Percentiles rank a stretch among this genome's conserved stretches.
Evolutionary conservation across 1,139 yeast genomes (phyloP).

Genomic region (Trichomonascaceae sp.): DNA sequence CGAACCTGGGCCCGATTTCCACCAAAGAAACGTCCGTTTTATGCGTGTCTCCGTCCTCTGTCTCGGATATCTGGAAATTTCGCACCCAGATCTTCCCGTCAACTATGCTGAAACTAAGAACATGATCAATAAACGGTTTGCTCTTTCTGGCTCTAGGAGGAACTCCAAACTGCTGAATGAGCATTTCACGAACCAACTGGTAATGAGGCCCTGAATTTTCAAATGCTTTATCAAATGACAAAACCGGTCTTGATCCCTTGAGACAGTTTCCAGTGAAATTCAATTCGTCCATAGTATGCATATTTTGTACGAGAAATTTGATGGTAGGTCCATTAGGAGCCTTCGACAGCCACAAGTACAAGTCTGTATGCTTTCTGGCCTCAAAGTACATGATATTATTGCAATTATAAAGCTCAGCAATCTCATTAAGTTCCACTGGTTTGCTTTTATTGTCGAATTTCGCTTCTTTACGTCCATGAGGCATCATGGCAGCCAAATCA

Average conservation of each 20-base stretch:
- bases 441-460: constrained; percentile 91
- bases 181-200: constrained; percentile 74
- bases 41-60: constrained; percentile 42
- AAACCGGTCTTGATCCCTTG: constrained; percentile 92
- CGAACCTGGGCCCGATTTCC: constrained; percentile 97
- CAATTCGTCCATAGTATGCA: constrained; percentile 93
- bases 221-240: constrained; percentile 81
- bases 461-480: constrained; percentile 96
- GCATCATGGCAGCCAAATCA: constrained; percentile 73
- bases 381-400: constrained; percentile 92
- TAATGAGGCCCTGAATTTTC: constrained; percentile 53
- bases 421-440: constrained; percentile 82
- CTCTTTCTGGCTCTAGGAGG: constrained; percentile 94
- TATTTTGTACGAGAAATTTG: constrained; percentile 87
- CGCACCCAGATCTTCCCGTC: constrained; percentile 95
- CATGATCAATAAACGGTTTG: constrained; percentile 94
- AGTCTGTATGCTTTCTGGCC: constrained; percentile 93
- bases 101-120: constrained; percentile 84
- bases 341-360: constrained; percentile 89
- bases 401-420: constrained; percentile 96
- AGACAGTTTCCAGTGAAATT: constrained; percentile 95
- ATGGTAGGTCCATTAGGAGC: constrained; percentile 98
- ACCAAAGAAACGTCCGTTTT: constrained; percentile 60
- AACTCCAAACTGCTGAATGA: constrained; percentile 85
- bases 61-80: constrained; percentile 86